phyloP scores from a whole-genome alignment of 768 basidiomycete genomes.

The Imleria badia region DNA sequence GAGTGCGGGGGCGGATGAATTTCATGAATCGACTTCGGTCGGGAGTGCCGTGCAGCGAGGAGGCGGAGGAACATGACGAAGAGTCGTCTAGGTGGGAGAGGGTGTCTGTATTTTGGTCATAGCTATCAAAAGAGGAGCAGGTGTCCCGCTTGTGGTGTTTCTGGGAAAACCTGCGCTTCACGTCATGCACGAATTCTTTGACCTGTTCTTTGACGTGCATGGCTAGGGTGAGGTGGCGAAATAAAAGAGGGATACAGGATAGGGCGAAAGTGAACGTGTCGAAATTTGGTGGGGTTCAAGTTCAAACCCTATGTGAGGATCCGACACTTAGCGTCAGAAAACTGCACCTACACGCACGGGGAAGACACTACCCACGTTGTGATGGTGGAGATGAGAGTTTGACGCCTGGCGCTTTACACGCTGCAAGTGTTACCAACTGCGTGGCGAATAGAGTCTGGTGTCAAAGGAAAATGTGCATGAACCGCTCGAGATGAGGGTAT shows the following conservation, averaged over 20 bases:
- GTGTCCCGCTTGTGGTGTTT: conserved; percentile 23
- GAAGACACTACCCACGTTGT: conserved; percentile 6
- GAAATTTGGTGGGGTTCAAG: background rate
- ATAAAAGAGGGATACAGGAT: background rate
- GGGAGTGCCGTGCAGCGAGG: conserved; percentile 3
- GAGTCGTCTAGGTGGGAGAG: conserved; percentile 6
- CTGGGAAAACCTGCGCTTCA: conserved; percentile 32
- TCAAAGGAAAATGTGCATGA: background rate
- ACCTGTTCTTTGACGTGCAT: conserved; percentile 35
- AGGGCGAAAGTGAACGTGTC: conserved; percentile 3
- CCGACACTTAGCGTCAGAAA: background rate
- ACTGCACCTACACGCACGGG: conserved; percentile 3
- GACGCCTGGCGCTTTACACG: background rate
- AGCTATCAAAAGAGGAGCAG: conserved; percentile 9
- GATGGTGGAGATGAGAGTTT: background rate
- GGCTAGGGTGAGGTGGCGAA: background rate
- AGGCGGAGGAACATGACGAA: conserved; percentile 12
- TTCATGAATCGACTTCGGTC: conserved; percentile 8
- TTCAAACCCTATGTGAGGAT: background rate
- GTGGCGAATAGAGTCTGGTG: background rate
- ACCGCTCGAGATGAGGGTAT: background rate
- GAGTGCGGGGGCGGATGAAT: conserved; percentile 16
- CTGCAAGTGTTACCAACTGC: conserved; percentile 1
- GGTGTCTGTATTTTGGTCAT: conserved; percentile 12
- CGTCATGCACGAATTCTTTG: conserved; percentile 30